Evolutionary conservation across 352 stramenopile genomes (phyloP).

Genomic region (Pythium sukuiense): DNA sequence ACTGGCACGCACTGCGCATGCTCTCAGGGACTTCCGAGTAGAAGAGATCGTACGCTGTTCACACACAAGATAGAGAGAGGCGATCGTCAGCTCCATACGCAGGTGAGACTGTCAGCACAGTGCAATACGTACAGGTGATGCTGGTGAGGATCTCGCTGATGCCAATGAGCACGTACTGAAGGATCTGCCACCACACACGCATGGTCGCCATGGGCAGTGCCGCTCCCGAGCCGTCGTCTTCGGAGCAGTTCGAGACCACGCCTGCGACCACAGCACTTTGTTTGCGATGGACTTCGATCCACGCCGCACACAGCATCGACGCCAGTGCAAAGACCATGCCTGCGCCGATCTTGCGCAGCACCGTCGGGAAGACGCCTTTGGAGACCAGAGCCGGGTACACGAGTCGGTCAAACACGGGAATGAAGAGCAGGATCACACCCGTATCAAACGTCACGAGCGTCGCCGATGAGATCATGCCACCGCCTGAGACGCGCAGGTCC

Average conservation of each 20-base stretch:
- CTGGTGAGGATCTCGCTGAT: slow-evolving; percentile 88
- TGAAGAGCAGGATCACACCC: slow-evolving; percentile 86
- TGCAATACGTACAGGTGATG: slow-evolving; percentile 64
- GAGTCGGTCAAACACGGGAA: slow-evolving; percentile 82
- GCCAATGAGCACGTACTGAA: slow-evolving; percentile 86
- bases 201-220: slow-evolving; percentile 72
- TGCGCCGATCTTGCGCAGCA: slow-evolving; percentile 83
- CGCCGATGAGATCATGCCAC: slow-evolving; percentile 68
- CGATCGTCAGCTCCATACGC: not conserved
- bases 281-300: slow-evolving; percentile 75
- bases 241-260: slow-evolving; percentile 73
- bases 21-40: slow-evolving; percentile 90
- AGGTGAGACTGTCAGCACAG: not conserved
- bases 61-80: slow-evolving; percentile 3
- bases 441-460: slow-evolving; percentile 88
- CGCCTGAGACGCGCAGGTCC: slow-evolving; percentile 37
- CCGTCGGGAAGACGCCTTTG: slow-evolving; percentile 59
- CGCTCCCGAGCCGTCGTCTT: slow-evolving; percentile 29
- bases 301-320: slow-evolving; percentile 65
- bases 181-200: slow-evolving; percentile 88
- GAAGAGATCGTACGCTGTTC: slow-evolving; percentile 85
- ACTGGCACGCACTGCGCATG: slow-evolving; percentile 89
- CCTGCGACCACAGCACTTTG: slow-evolving; percentile 36
- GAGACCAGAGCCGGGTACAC: slow-evolving; percentile 70
- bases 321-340: slow-evolving; percentile 79